Base-by-base conservation (phyloP, 257 asterid genomes). In the Primulina huaijiensis region DNA sequence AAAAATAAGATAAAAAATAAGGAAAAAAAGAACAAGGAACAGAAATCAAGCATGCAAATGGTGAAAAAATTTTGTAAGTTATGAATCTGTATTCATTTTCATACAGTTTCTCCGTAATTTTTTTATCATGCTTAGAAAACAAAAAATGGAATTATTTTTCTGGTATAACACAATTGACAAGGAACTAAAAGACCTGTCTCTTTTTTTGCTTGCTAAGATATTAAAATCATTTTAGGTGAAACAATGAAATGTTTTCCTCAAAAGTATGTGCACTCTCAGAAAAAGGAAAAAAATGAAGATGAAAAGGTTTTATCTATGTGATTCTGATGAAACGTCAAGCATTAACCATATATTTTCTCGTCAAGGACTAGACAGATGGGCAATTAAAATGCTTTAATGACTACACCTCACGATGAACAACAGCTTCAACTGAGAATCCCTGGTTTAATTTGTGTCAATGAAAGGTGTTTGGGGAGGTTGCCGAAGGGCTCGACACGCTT, bases 401-500 rank as follows among this genome's bases (percentile, higher is more conserved):
- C 10, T 40, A 37, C 43, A 5, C 19, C 4, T 12, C 55, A 46
- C 20, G 70, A 61, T 38, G 60, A 59, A 6, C 64, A 64, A 8
- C 46, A 75, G 4, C 27, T 38, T 34, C 53, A 35, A 69, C 7
- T 55, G 27, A 55, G 31, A 34, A 64, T 8, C 3, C 30, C 56
- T 53, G 23, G 31, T 35, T 60, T 23, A 14, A 58, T 67, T 58
- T 20, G 55, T 67, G 77, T 62, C 43, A 50, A 61, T 72, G 70
- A 8, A 79, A 93, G 99, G 95, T 93, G 62, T 93, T 93, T 73
- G 99, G 97, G 25, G 96, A 90, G 88, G 79, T 90, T 71, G 97
- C 97, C 52, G 99, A 93, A 85, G 99, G 97, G 33, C 80, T 86
- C 66, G 97, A 90, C 40, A 86, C 99, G 17, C 92, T 93, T 72